Evolutionary conservation across 192 early-diverging fungal species (phyloP), one percentile per base, ranked within the genome.

Genomic region (Phlyctochytrium arcticum): DNA sequence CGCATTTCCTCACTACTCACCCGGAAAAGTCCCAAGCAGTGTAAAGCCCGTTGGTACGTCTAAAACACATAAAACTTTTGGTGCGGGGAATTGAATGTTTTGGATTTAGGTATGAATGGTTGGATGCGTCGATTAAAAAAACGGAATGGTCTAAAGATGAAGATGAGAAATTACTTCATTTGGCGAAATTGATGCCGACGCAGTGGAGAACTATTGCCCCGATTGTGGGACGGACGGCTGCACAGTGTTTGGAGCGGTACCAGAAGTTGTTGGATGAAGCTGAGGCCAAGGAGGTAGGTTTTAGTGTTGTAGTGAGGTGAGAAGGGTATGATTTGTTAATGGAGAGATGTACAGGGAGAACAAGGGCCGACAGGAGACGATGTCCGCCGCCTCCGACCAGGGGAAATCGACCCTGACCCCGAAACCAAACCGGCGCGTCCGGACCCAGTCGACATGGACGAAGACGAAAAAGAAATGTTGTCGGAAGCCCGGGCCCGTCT

Each of bases 391-490:
- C 73, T 97, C 8, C 80, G 96, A 24, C 95, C 95, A 5, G 96
- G 96, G 39, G 95, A 97, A 75, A 93, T 98, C 42, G 94, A 98
- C 74, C 95, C 95, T 9, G 92, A 95, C 62, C 96, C 95, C 24
- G 96, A 98, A 75, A 87, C 89, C 1, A 94, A 94, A 64, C 90
- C 96, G n/a, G 96, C 96, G 1, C 80, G 95, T 9, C 96, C 96
- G 2, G 96, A 98, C 73, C 94, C 96, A 10, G 91, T 98, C 3
- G 96, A 98, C 69, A 98, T 98, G 96, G 96, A 98, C 58, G 95
- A 97, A 71, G 95, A 98, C 53, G 95, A 99, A 80, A 99, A 99
- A 80, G 96, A 99, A 73, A 99, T 99, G 96, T 81, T 99, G 23
- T 93, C 92, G 4, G 96, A 99, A 72, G 96, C 96, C 23, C 87